Base-by-base conservation (phyloP, 2,329 filamentous ascomycete species). In the Cadophora sp. region DNA sequence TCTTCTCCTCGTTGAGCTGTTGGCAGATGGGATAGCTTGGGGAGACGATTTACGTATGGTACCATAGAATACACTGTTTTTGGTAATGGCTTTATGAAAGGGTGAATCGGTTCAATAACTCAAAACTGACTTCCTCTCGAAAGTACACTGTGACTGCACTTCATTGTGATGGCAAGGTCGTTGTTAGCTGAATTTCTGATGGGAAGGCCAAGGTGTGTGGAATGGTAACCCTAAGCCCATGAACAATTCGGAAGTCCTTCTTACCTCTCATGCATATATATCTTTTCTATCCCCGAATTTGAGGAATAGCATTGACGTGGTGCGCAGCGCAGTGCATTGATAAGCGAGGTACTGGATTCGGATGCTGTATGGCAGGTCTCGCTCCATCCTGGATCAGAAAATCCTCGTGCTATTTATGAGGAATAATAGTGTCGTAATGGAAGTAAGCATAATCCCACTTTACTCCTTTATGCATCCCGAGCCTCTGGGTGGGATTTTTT, bases 311-410 rank as follows among this genome's bases (percentile, higher is more conserved):
- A 22, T 27, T 51, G 16, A 45, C 62, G 30, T 3, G 27, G 27
- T 2, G 3, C n/a, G 11, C 4, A 59, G 53, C 45, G 14, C 55
- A 97, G 70, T 93, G 94, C 79, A 94, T 91, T 1, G 94, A 94
- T 7, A 89, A 91, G 65, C 84, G 96, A 47, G 91, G 97, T 33
- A 88, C 95, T 66, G 94, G 97, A 79, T 86, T 98, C 94, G 0
- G 94, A 98, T 76, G 93, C 94, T 18, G 94, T 97, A 0, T 98
- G 95, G 95, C 87, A 95, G 67, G 94, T 97, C 30, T n/a, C n/a
- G n/a, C n/a, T 94, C 95, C 0, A 97, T 97, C 78, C 94, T 97
- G 76, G 94, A 96, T 71, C 95, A 97, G 79, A 97, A 97, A 79
- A 96, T 94, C 65, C 94, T 98, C 45, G 94, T 97, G 45, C 91